Evolutionary conservation across 176 grass and related monocot species (phyloP).

Genomic region (Musa beccarii): DNA sequence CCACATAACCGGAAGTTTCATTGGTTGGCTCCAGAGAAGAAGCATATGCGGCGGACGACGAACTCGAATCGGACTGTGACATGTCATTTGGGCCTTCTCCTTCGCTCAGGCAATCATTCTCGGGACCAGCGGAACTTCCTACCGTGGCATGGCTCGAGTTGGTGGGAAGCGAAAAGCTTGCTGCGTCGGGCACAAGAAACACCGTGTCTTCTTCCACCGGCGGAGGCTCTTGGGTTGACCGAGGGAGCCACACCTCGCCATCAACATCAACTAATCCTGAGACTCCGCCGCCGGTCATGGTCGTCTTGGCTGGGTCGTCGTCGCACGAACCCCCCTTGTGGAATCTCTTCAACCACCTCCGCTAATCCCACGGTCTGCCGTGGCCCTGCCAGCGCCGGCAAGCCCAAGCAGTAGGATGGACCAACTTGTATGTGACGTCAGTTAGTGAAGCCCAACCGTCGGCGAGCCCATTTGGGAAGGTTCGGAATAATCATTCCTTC

Average conservation of each 20-base stretch:
- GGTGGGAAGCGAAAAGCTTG: slow-evolving; percentile 41
- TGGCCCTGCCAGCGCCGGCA: background rate
- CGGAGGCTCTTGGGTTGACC: slow-evolving; percentile 43
- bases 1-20: background rate
- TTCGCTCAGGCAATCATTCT: slow-evolving; percentile 25
- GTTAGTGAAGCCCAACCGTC: no score
- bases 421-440: no score
- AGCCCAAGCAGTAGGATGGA: no score
- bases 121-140: slow-evolving; percentile 32
- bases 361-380: slow-evolving; percentile 25
- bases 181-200: slow-evolving; percentile 59
- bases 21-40: slow-evolving; percentile 21
- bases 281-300: slow-evolving; percentile 24
- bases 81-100: slow-evolving; percentile 36
- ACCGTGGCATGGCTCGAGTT: slow-evolving; percentile 36
- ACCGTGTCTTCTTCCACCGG: slow-evolving; percentile 45
- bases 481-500: no score
- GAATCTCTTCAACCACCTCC: slow-evolving; percentile 49
- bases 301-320: slow-evolving; percentile 69
- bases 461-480: no score
- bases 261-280: slow-evolving; percentile 18
- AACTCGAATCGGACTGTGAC: slow-evolving; percentile 66
- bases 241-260: slow-evolving; percentile 78
- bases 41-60: slow-evolving; percentile 51
- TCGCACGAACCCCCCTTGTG: slow-evolving; percentile 39